Base-by-base conservation (phyloP, 2,329 filamentous ascomycete genomes). In the Neurospora crassa region DNA sequence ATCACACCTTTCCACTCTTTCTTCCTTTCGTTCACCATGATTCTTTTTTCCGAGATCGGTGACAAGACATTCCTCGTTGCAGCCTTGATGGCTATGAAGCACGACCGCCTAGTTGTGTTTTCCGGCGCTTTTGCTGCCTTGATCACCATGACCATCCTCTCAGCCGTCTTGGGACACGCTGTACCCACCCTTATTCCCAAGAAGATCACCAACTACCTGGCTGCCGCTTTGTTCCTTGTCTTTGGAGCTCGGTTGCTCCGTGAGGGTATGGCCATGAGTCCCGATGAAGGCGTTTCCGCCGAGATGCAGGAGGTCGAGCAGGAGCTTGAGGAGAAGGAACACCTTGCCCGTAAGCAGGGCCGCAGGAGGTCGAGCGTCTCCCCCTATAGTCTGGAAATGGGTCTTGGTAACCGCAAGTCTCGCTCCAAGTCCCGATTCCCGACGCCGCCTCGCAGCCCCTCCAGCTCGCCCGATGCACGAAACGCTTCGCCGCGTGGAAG, bases 41-140 rank as follows among this genome's bases (percentile, higher is more conserved):
- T 99, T 77, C 84, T 98, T 74, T 91, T 98, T 77, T 97, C 95
- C 67, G 96, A 99, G 80, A 90, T 99, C 77, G 96, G 96, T 74
- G 96, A 99, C 87, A 99, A 99, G 84, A 99, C 96, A 0, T 99
- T 99, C 84, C 87, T 99, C 63, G 93, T 99, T 29, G 96, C 96
- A 7, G 95, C 94, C 8, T 88, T 99, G 20, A 99, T 99, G 96
- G 96, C 96, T 14, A 99, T 99, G 96, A 96, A 97, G 80, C 95
- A 99, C 78, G 92, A 96, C 73, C 91, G 96, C 69, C 84, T 97
- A 74, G 87, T 98, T 14, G 96, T 99, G 73, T 99, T 99, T 82
- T 92, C 93, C 1, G 94, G 96, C 8, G 96, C 96, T n/a, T 95
- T 97, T 77, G 90, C 91, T 70, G 96, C 96, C 11, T 86, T 99